Base-by-base conservation (phyloP, 495 filamentous ascomycete species). In the Aspergillus sclerotioniger region DNA sequence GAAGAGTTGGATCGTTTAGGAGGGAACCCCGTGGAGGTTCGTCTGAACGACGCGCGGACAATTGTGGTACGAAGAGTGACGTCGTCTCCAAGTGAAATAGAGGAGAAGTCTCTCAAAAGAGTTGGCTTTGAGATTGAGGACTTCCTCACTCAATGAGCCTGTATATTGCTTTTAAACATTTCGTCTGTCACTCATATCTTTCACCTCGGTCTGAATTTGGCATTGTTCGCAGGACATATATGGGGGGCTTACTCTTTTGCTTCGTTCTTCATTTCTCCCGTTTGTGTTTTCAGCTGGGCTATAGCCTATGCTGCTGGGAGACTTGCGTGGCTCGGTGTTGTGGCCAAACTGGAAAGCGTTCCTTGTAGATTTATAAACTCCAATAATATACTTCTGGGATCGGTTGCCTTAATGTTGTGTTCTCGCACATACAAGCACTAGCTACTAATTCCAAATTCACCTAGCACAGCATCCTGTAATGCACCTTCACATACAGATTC, bases 51-150 rank as follows among this genome's bases (percentile, higher is more conserved):
- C 62, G 75, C 76, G 3, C 69, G 80, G 49, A 79, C 78, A 6
- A 72, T 85, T 25, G 83, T 91, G 37, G 79, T 91, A 47, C 75
- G 85, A 35, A 80, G 72, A 66, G 66, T 73, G 53, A 46, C 47
- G 63, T 60, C 71, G 41, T 46, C 71, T 59, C 19, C 69, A 9
- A 69, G 67, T 37, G 75, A 74, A 29, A 66, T 88, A 60, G 85
- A 86, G 53, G 87, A 89, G 64, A 87, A 85, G 64, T 80, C 82
- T 17, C 71, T 91, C 62, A 81, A 86, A 54, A 75, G 90, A 56
- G 71, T 95, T 47, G 87, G 86, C 6, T 95, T 95, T 68, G 91
- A 95, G 78, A 85, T 95, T 64, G 79, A 86, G 25, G 90, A 95
- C 71, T 91, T 87, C 80, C 82, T 95, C 56, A 82, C 71, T 15